Percentiles rank a stretch among this genome's conserved stretches.
These are phyloP conservation scores for Torrubiella hemipterigena DNA, from an alignment of 2,329 filamentous ascomycete species.

Conservation along the genomic window DNA sequence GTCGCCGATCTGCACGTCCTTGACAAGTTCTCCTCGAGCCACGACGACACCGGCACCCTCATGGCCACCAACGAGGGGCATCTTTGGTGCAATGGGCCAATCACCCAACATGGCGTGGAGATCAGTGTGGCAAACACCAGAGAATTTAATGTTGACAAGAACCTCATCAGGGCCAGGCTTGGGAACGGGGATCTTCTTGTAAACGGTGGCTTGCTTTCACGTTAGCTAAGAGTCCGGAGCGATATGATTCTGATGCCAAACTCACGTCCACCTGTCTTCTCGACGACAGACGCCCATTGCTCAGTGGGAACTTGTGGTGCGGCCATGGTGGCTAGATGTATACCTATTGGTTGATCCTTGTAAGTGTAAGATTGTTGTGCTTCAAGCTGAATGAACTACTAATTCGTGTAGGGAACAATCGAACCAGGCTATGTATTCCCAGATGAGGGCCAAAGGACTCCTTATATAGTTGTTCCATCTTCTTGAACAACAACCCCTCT, in stretches of 20 bases:
- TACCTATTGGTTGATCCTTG: constrained; percentile 4
- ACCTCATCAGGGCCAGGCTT: constrained; percentile 82
- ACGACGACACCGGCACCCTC: constrained; percentile 76
- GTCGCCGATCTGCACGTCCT: constrained; percentile 71
- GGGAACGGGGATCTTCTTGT: constrained; percentile 72
- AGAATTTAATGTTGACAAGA: constrained; percentile 82
- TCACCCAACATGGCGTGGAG: constrained; percentile 71
- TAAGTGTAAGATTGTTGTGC: no score
- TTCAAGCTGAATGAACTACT: no score
- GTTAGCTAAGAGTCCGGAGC: no score
- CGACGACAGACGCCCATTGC: constrained; percentile 88
- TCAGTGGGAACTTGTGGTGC: constrained; percentile 52
- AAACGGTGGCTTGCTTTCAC: constrained; percentile 52
- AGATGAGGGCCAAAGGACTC: no score
- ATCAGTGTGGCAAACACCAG: constrained; percentile 85
- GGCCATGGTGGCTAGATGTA: constrained; percentile 15
- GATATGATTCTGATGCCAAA: constrained; percentile 9
- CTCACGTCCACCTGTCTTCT: constrained; percentile 63
- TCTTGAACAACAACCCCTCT: no score
- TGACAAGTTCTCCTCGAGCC: constrained; percentile 62
- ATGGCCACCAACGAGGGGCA: constrained; percentile 75
- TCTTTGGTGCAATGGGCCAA: constrained; percentile 75
- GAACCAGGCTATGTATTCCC: no score
- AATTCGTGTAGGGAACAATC: no score
- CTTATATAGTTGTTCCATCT: no score